Base-by-base conservation (phyloP, 352 stramenopile species). In the Pythium pectinolyticum region DNA sequence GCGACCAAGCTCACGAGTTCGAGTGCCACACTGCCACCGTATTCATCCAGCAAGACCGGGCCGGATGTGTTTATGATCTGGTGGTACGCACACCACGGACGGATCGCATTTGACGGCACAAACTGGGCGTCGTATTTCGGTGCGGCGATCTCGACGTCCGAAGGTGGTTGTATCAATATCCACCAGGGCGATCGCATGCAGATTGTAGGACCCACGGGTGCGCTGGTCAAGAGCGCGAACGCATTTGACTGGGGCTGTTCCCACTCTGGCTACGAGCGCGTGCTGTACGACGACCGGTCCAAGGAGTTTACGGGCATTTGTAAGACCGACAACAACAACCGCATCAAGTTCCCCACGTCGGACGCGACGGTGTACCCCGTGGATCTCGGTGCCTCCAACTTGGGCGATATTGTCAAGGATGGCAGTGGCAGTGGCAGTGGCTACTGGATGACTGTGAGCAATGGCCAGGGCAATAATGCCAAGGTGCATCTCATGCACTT, bases 301-400 rank as follows among this genome's bases (percentile, higher is more conserved):
- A 63, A 77, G 17, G 57, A 74, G 35, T 86, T 78, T 53, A 77
- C 74, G 19, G 71, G 68, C 41, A 84, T 86, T 57, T 84, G 79
- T 32, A 88, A 85, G 73, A 88, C 78, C 27, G 78, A 88, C 76
- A 84, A 64, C 73, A 85, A 82, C 67, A 85, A 88, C 73, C 78
- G 78, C 60, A 85, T 88, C 72, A 88, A 86, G 61, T 78, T 77
- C 48, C 76, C 74, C n/a, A 78, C 78, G 46, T 79, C 70, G 56
- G 72, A 54, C 35, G 66, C 75, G 1, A 88, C 78, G 10, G 80
- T 88, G 66, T 85, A 86, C 66, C 77, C 76, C 0, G 79, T 88
- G 25, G 67, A 85, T 41, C 63, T 85, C 25, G 73, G 43, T 0
- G 75, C 73, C 0, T 65, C 73, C 4, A 83, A 86, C 69, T 58